phyloP scores from a whole-genome alignment of 768 basidiomycete genomes.

The Kwoniella bestiolae region DNA sequence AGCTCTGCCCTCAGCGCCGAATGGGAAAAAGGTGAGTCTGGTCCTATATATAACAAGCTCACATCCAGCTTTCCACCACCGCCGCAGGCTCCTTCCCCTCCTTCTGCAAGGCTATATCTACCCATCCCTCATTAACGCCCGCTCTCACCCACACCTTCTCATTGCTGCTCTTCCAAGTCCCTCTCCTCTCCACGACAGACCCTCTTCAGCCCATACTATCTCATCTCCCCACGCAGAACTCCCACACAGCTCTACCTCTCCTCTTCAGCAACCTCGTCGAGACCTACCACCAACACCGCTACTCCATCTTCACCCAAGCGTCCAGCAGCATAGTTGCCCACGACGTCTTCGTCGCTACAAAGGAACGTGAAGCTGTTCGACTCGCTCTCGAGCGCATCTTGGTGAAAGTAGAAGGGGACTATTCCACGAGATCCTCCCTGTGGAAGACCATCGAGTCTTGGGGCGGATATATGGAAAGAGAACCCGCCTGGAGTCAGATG shows the following conservation, averaged over 20 bases:
- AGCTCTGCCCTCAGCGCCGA: not conserved
- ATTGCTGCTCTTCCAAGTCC: constrained; percentile 18
- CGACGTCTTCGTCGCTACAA: constrained; percentile 40
- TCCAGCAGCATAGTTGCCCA: constrained; percentile 34
- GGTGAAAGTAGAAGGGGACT: not conserved
- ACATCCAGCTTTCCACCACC: not conserved
- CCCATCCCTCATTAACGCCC: not conserved
- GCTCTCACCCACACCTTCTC: constrained; percentile 6
- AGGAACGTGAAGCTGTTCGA: constrained; percentile 35
- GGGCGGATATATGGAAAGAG: constrained; percentile 47
- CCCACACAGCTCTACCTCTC: constrained; percentile 5
- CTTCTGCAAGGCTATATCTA: not conserved
- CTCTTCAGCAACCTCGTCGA: constrained; percentile 23
- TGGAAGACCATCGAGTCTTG: constrained; percentile 38
- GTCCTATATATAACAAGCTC: not conserved
- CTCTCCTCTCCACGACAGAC: constrained; percentile 7
- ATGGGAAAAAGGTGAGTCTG: constrained; percentile 20
- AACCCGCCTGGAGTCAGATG: constrained; percentile 33
- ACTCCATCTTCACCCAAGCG: constrained; percentile 40
- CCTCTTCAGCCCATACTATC: constrained; percentile 20
- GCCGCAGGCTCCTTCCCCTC: not conserved
- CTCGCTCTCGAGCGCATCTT: constrained; percentile 11
- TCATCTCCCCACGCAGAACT: not conserved
- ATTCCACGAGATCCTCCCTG: constrained; percentile 1
- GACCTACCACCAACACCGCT: constrained; percentile 27